Evolutionary conservation across 75 land plant genomes (phyloP).

Genomic region (Sequoiadendron giganteum): DNA sequence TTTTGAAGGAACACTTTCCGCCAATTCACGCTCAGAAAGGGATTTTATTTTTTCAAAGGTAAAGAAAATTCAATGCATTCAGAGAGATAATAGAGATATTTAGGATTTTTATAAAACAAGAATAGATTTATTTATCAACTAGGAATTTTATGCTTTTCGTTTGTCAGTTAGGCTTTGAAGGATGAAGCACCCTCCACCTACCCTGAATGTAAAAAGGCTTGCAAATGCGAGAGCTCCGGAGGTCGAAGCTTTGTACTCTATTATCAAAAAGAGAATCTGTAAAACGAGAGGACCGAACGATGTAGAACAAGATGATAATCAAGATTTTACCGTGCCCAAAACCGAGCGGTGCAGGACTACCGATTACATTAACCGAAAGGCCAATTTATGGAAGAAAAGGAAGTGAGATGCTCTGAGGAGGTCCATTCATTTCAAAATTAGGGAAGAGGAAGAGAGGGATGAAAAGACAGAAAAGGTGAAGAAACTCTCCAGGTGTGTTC

Average conservation of each 20-base stretch:
- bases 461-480: constrained; percentile 13
- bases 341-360: constrained; percentile 53
- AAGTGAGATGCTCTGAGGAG: constrained; percentile 10
- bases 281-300: constrained; percentile 4
- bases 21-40: neutral
- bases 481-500: constrained; percentile 38
- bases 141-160: neutral
- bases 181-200: neutral
- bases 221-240: constrained; percentile 69
- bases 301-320: neutral
- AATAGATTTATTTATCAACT: no score
- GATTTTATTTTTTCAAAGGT: neutral
- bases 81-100: no score
- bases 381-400: constrained; percentile 15
- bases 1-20: neutral
- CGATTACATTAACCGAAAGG: constrained; percentile 16
- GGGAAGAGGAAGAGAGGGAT: neutral
- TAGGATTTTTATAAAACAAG: no score
- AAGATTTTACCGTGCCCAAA: constrained; percentile 36
- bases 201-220: constrained; percentile 53
- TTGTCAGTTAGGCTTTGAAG: neutral
- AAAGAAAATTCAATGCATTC: no score
- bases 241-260: constrained; percentile 57
- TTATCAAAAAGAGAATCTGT: constrained; percentile 26
- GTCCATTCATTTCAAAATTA: neutral